Conservation (phyloP, 495 filamentous ascomycete genomes). For the Penicillium argentinense region DNA sequence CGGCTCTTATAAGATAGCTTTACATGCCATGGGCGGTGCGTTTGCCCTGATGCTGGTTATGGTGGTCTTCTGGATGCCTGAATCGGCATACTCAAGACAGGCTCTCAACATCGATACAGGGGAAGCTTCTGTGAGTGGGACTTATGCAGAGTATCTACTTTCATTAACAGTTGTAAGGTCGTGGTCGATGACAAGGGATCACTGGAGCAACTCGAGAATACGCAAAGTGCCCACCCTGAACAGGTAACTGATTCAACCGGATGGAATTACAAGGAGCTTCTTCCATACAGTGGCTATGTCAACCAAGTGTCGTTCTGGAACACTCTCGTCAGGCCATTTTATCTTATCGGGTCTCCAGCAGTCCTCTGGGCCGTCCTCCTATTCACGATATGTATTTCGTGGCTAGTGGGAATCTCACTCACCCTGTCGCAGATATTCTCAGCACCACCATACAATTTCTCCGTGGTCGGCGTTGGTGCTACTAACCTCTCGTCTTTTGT, state of each 20-base stretch:
- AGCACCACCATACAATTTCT: slow-evolving; percentile 46
- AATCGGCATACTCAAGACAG: slow-evolving; percentile 36
- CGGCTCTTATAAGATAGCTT: slow-evolving; percentile 27
- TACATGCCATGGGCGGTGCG: slow-evolving; percentile 43
- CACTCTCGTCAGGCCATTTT: slow-evolving; percentile 42
- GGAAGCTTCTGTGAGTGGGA: slow-evolving; percentile 18
- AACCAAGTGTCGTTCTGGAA: slow-evolving; percentile 38
- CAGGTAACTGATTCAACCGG: slow-evolving; percentile 7
- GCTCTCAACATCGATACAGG: slow-evolving; percentile 41
- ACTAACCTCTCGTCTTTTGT: slow-evolving; percentile 44
- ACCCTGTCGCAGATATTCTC: slow-evolving; percentile 49
- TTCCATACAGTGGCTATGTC: slow-evolving; percentile 40
- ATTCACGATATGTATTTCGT: slow-evolving; percentile 48
- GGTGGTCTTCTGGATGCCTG: slow-evolving; percentile 47
- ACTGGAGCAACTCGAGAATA: slow-evolving; percentile 30
- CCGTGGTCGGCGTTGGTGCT: slow-evolving; percentile 40
- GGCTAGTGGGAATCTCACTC: slow-evolving; percentile 45
- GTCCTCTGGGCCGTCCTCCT: slow-evolving; percentile 42
- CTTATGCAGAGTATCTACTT: no score
- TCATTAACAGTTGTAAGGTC: slow-evolving; percentile 4
- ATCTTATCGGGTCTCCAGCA: slow-evolving; percentile 40
- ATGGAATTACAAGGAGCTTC: no score
- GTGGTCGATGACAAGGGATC: slow-evolving; percentile 21
- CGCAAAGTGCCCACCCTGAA: not conserved
- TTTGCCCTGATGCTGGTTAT: slow-evolving; percentile 36